Evolutionary conservation across 495 filamentous ascomycete genomes (phyloP).

Genomic region (Penicillium simplicissimum): DNA sequence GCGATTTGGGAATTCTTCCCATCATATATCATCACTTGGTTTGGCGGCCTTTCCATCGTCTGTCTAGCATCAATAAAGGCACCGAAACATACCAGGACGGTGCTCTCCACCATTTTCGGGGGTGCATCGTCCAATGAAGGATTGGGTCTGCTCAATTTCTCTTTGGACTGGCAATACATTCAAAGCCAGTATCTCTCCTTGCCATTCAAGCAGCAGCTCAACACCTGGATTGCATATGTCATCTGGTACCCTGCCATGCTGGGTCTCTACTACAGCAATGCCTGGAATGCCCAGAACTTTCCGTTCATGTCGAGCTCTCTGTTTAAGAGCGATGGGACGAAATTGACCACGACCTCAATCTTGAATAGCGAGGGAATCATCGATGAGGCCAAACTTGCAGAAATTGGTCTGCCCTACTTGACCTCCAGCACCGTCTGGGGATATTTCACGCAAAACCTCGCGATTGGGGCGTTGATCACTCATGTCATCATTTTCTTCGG

Average conservation of each 20-base stretch:
- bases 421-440: neutral
- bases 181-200: slow-evolving; percentile 14
- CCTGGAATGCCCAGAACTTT: slow-evolving; percentile 49
- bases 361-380: neutral
- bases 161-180: neutral
- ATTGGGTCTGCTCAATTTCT: slow-evolving; percentile 1
- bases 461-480: neutral
- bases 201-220: slow-evolving; percentile 36
- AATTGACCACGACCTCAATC: neutral
- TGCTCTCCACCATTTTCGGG: neutral
- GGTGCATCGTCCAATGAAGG: neutral
- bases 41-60: slow-evolving; percentile 47
- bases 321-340: slow-evolving; percentile 27
- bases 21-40: slow-evolving; percentile 48
- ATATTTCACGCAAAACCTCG: neutral
- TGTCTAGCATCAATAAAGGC: slow-evolving; percentile 4
- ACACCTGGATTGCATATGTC: slow-evolving; percentile 46
- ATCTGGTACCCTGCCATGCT: slow-evolving; percentile 45
- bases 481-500: neutral
- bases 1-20: slow-evolving; percentile 52
- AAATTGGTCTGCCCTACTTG: neutral
- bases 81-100: neutral
- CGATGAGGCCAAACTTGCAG: neutral
- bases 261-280: slow-evolving; percentile 50
- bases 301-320: slow-evolving; percentile 52